Conservation (phyloP, 2,329 filamentous ascomycete species). For the Paecilomyces formosus region DNA sequence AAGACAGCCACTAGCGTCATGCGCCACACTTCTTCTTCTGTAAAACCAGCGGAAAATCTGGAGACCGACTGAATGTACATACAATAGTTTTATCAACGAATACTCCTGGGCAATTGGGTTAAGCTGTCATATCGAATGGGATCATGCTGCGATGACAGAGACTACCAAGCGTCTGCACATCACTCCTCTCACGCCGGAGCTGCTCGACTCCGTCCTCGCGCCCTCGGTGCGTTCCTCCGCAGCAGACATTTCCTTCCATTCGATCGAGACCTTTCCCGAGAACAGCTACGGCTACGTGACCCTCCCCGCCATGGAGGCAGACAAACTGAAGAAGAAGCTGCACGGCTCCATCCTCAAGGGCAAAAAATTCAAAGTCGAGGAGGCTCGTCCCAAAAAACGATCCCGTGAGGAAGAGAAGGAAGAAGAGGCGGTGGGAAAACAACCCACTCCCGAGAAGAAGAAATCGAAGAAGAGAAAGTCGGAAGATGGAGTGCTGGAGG, state of each 20-base stretch:
- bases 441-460: slow-evolving; percentile 33
- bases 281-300: slow-evolving; percentile 86
- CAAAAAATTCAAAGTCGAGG: slow-evolving; percentile 74
- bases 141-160: slow-evolving; percentile 23
- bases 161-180: slow-evolving; percentile 65
- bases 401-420: slow-evolving; percentile 33
- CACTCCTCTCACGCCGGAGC: slow-evolving; percentile 69
- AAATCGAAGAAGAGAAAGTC: slow-evolving; percentile 45
- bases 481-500: slow-evolving; percentile 51
- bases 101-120: neutral
- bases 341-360: slow-evolving; percentile 82
- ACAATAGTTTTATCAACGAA: neutral
- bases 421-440: slow-evolving; percentile 24
- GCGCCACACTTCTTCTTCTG: slow-evolving; percentile 7
- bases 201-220: slow-evolving; percentile 66
- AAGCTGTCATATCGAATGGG: neutral
- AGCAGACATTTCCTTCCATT: slow-evolving; percentile 81
- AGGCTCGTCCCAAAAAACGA: slow-evolving; percentile 60
- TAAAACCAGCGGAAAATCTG: neutral
- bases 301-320: slow-evolving; percentile 70
- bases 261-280: slow-evolving; percentile 80
- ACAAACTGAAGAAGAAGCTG: slow-evolving; percentile 86
- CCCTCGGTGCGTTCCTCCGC: slow-evolving; percentile 58
- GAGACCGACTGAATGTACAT: neutral
- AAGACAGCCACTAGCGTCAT: neutral